These are phyloP conservation scores for Leccinum pellstonianum DNA, from an alignment of 768 basidiomycete genomes.

Conservation along the genomic window DNA sequence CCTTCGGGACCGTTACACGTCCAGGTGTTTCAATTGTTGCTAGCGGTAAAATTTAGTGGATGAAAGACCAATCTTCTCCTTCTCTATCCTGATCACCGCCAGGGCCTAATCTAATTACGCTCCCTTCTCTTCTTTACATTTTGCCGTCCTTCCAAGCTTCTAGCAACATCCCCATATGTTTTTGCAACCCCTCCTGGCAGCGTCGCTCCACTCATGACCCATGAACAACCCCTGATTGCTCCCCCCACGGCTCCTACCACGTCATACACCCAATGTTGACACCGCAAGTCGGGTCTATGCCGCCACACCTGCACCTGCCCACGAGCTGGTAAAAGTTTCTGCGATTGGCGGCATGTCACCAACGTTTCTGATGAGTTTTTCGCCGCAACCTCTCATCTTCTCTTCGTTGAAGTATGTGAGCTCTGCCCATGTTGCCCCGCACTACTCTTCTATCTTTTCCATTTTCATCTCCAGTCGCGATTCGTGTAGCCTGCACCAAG, in stretches of 20 bases:
- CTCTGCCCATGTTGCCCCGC: background rate
- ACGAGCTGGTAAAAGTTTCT: slow-evolving; percentile 31
- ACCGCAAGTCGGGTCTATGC: slow-evolving; percentile 20
- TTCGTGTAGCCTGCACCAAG: slow-evolving; percentile 73
- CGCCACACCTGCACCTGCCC: slow-evolving; percentile 24
- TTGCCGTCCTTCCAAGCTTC: slow-evolving; percentile 33
- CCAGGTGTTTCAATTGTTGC: slow-evolving; percentile 23
- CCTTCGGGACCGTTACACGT: background rate
- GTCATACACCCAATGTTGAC: slow-evolving; percentile 30
- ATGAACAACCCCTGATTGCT: slow-evolving; percentile 9
- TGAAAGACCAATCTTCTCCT: background rate
- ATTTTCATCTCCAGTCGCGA: background rate
- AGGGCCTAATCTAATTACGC: background rate
- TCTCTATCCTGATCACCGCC: slow-evolving; percentile 4
- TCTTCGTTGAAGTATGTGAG: slow-evolving; percentile 70
- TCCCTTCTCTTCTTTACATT: slow-evolving; percentile 11
- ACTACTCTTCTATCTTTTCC: background rate
- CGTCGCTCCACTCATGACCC: slow-evolving; percentile 7
- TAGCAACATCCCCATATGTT: slow-evolving; percentile 26
- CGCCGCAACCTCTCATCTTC: slow-evolving; percentile 77
- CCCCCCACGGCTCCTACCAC: slow-evolving; percentile 10
- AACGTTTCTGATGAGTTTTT: slow-evolving; percentile 96
- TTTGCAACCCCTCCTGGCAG: slow-evolving; percentile 17
- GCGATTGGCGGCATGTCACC: slow-evolving; percentile 38
- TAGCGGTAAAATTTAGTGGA: slow-evolving; percentile 3